Base-by-base conservation (phyloP, 176 grass and related monocot genomes). In the Oryza brachyantha region DNA sequence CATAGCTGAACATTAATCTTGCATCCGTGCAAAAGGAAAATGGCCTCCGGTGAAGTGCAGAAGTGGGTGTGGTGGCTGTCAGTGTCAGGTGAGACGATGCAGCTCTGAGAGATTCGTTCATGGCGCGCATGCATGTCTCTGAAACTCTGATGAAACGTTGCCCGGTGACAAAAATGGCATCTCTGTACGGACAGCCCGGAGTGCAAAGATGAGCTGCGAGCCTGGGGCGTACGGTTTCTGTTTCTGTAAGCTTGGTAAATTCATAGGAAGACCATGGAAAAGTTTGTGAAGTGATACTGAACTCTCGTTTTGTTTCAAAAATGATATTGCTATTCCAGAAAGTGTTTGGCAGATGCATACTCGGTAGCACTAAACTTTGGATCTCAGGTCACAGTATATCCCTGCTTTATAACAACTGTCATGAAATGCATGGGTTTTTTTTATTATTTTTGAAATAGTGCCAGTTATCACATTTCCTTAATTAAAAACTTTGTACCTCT, bases 121-220 rank as follows among this genome's bases (percentile, higher is more conserved):
- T 61, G 55, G 35, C 59, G 35, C 58, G 27, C n/a, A 75, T 40
- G 50, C 32, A 35, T 57, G 13, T 60, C 24, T 32, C 31, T 4
- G 31, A 32, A 32, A 2, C 31, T 76, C 10, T 8, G 35, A 12
- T 11, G 36, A 13, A 19, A 42, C 36, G 55, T 42, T 21, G 65
- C 62, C 22, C 11, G 34, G 29, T 66, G 76, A 27, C 76, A 36
- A 3, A 11, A 79, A 79, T 79, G n/a, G 8, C 62, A 79, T 54
- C 76, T 66, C 35, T 78, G 31, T 31, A 12, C 26, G 1, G 73
- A 12, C 36, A 40, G 3, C 11, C 36, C 10, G 10, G 21, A 42
- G 12, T 39, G 10, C 35, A 68, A 40, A 68, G 10, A 68, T 25
- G 37, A 27, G 16, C 7, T n/a, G n/a, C n/a, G n/a, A n/a, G n/a